Evolutionary conservation across 345 rosid genomes (phyloP), one percentile per base, ranked within the genome.

Genomic region (Pistacia vera): DNA sequence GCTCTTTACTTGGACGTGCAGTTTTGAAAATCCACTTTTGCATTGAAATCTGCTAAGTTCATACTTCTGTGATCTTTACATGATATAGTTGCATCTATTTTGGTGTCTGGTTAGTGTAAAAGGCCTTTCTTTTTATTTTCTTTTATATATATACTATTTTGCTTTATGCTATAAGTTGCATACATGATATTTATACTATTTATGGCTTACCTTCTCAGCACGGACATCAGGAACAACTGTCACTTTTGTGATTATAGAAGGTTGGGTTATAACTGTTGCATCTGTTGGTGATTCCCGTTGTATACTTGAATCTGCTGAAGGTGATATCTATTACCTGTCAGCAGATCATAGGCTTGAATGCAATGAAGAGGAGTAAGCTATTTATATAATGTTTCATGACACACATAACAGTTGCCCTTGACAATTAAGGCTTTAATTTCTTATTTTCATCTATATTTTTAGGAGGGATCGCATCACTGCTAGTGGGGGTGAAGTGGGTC

Each of bases 201-300:
- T 52, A n/a, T 36, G 25, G 22, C 16, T 72, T 62, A 25, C 58
- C 56, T 64, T 86, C 77, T 66, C 93, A 94, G 98, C 93, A 18
- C 89, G 88, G 84, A 91, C 90, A 8, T 97, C 98, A 2, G 98
- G 98, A 75, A 97, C 98, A 22, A 92, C 99, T 5, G 98, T 94
- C 74, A 92, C 99, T 71, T 94, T 94, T 82, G 92, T 88, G 35
- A 88, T 97, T 77, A 90, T 94, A 65, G 99, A 97, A 82, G 97
- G 98, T 73, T 94, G 93, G 95, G 87, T 88, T 49, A 72, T 97
- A 81, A 94, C 96, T 66, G 99, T 92, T 77, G 99, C 98, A 79
- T 97, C 99, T 68, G 99, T 97, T 64, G 99, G 99, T 4, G 99
- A 97, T 83, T 97, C 99, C 28, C 97, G 95, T 66, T 92, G 99